Percentiles rank a stretch among this genome's conserved stretches.
phyloP scores from a whole-genome alignment of 805 yeast species.

The Phaffomyces opuntiae region DNA sequence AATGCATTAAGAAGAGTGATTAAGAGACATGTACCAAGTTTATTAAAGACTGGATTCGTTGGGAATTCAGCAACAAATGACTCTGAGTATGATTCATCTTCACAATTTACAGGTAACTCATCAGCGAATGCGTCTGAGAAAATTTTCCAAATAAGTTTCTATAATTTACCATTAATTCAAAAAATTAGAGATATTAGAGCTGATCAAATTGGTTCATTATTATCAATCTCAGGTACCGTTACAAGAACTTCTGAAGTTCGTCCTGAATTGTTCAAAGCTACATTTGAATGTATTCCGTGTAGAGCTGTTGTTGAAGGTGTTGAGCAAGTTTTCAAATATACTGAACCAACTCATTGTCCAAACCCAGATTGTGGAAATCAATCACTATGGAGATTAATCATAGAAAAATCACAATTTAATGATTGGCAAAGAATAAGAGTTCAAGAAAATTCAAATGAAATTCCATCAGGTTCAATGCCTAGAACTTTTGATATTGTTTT shows the following conservation, averaged over 20 bases:
- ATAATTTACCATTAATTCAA: slow-evolving; percentile 73
- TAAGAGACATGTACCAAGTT: slow-evolving; percentile 66
- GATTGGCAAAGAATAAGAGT: slow-evolving; percentile 97
- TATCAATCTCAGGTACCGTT: slow-evolving; percentile 88
- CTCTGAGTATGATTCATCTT: slow-evolving; percentile 28
- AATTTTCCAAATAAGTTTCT: slow-evolving; percentile 84
- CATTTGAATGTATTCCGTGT: slow-evolving; percentile 87
- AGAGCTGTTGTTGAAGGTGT: slow-evolving; percentile 79
- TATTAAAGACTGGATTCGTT: slow-evolving; percentile 42
- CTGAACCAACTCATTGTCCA: slow-evolving; percentile 91
- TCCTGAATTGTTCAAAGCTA: slow-evolving; percentile 83
- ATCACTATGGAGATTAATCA: slow-evolving; percentile 75
- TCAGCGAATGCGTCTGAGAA: slow-evolving; percentile 42
- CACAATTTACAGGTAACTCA: slow-evolving; percentile 34
- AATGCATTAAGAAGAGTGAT: slow-evolving; percentile 69
- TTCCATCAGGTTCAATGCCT: slow-evolving; percentile 98
- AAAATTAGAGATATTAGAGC: slow-evolving; percentile 88
- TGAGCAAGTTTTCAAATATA: slow-evolving; percentile 87
- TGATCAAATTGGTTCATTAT: slow-evolving; percentile 77
- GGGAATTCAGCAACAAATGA: slow-evolving; percentile 22
- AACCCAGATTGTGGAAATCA: slow-evolving; percentile 85
- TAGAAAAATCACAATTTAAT: slow-evolving; percentile 76
- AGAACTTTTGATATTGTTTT: slow-evolving; percentile 88
- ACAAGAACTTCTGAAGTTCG: slow-evolving; percentile 95
- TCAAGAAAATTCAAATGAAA: slow-evolving; percentile 93